Evolutionary conservation across 768 basidiomycete genomes (phyloP), one percentile per base, ranked within the genome.

Genomic region (Jaapia argillacea): DNA sequence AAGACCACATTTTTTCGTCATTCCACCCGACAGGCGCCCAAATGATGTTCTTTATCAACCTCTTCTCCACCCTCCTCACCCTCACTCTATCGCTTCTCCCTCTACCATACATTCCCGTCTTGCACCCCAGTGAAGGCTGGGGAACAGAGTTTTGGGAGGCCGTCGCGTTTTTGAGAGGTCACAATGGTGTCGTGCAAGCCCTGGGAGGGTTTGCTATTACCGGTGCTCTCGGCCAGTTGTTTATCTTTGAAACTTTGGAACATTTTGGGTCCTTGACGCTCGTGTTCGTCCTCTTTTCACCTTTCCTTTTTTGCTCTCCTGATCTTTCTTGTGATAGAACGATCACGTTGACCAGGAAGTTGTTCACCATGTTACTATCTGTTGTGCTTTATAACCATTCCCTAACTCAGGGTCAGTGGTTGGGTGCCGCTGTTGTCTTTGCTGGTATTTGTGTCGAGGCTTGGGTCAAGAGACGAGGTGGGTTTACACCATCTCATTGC

Each of bases 1-100:
- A 99, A 60, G 96, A 99, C 61, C 88, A 97, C 64, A 84, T 99
- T 46, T 98, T 99, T 64, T 68, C 79, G 21, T 69, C 72, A 10
- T 79, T 85, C 64, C 68, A 77, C 3, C 70, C 78, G 36, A 68
- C 76, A 2, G 96, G 96, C 5, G 92, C 96, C 61, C 96, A 99
- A 58, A 97, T 99, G 93, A 98, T 99, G 96, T 82, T 98, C 59
- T 94, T 81, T 79, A 94, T 99, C 63, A 94, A 92, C 58, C 52
- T 85, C 22, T 83, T 93, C 66, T 83, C 85, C 63, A 87, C 91
- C 3, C 48, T 81, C 27, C 59, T 89, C 45, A 81, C 86, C 18
- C 67, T 74, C 1, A 57, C 79, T 7, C 78, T 96, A 22, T 74
- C 81, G 22, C 58, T 84, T 5, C 70, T 89, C 39, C 89, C 82